phyloP scores from a whole-genome alignment of 2,329 filamentous ascomycete species.

The Aspergillus sp. region DNA sequence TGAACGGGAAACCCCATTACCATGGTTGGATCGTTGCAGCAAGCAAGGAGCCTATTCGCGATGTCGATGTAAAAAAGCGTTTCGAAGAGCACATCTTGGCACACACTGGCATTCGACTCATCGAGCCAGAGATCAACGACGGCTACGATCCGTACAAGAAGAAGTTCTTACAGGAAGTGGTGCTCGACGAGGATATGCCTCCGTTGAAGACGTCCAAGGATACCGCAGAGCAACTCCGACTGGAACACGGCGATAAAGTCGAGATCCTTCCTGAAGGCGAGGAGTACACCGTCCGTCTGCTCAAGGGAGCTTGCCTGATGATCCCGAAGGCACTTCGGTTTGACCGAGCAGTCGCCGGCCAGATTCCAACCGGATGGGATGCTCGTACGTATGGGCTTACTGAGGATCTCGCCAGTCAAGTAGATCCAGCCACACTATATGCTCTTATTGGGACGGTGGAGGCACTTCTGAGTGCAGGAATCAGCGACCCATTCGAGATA shows the following conservation, averaged over 20 bases:
- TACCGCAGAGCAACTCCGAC: constrained; percentile 5
- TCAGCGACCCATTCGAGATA: constrained; percentile 96
- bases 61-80: constrained; percentile 4
- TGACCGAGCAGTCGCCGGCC: constrained; percentile 68
- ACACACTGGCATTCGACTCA: constrained; percentile 90
- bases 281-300: constrained; percentile 71
- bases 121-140: constrained; percentile 42
- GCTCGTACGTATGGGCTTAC: constrained; percentile 91
- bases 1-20: not conserved
- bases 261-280: not conserved
- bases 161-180: constrained; percentile 91
- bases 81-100: constrained; percentile 66
- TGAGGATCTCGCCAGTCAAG: constrained; percentile 92
- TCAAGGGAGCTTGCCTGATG: constrained; percentile 81
- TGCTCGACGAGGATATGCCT: constrained; percentile 91
- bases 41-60: constrained; percentile 3
- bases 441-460: constrained; percentile 92
- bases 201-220: constrained; percentile 58
- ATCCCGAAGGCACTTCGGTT: constrained; percentile 5
- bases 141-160: constrained; percentile 81
- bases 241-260: constrained; percentile 6
- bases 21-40: constrained; percentile 5
- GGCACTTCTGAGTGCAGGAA: constrained; percentile 81
- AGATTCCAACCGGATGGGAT: constrained; percentile 93
- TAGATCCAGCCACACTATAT: constrained; percentile 89